A percentile compares a stretch with the other conserved stretches of the same genome.
phyloP scores from a whole-genome alignment of 805 yeast genomes.

The Starmerella stellata region DNA sequence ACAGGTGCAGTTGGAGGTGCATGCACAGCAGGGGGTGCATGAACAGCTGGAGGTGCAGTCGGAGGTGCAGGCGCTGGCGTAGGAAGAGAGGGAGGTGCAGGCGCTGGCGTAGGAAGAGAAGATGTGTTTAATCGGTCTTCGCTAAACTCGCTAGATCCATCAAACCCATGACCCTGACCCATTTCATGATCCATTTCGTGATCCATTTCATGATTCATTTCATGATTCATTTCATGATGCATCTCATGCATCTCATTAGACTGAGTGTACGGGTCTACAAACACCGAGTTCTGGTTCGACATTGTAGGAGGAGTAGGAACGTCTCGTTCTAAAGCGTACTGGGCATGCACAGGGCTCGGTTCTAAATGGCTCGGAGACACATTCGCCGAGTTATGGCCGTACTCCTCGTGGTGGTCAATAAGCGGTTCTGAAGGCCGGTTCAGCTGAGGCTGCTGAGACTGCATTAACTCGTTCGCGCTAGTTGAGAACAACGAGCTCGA shows the following conservation, averaged over 20 bases:
- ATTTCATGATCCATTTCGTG: no score
- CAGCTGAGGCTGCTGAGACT: background rate
- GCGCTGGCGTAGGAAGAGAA: background rate
- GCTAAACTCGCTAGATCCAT: no score
- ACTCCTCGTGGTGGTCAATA: background rate
- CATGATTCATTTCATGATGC: no score
- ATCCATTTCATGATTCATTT: no score
- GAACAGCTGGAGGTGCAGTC: background rate
- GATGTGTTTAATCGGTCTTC: no score
- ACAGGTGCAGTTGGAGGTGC: background rate
- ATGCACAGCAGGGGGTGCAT: background rate
- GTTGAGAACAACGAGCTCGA: background rate
- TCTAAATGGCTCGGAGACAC: background rate
- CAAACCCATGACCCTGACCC: no score
- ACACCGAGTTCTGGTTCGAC: background rate
- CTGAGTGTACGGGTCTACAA: background rate
- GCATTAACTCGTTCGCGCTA: background rate
- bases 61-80: constrained; percentile 1
- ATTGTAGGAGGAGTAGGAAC: background rate
- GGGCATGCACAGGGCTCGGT: background rate
- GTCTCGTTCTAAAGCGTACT: background rate
- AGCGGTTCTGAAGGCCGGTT: background rate
- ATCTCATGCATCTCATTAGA: no score
- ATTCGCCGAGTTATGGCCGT: background rate
- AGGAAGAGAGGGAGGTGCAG: constrained; percentile 1